A percentile compares a stretch with the other conserved stretches of the same genome.
These are phyloP conservation scores for Candida sanyiensis DNA, from an alignment of 805 yeast species.

Conservation along the genomic window DNA sequence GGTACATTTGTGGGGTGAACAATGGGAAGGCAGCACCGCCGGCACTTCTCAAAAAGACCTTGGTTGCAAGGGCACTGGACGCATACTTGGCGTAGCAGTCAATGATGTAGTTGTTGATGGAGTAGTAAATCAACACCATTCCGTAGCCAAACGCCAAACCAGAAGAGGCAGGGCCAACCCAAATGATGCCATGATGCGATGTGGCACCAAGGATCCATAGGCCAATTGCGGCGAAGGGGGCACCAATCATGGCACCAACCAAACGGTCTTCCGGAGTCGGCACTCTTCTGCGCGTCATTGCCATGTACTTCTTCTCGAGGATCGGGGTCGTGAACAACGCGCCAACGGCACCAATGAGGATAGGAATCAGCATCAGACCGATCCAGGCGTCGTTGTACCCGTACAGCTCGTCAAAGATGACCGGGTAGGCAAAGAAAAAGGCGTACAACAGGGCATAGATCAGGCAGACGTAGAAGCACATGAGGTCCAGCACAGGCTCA, in stretches of 20 bases:
- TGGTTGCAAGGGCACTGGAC: slow-evolving; percentile 76
- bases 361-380: slow-evolving; percentile 88
- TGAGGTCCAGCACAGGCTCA: slow-evolving; percentile 80
- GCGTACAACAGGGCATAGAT: slow-evolving; percentile 89
- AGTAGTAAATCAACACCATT: slow-evolving; percentile 68
- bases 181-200: slow-evolving; percentile 58
- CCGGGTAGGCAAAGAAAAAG: slow-evolving; percentile 93
- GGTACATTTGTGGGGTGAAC: slow-evolving; percentile 77
- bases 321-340: slow-evolving; percentile 74
- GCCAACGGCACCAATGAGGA: slow-evolving; percentile 75
- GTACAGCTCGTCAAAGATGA: slow-evolving; percentile 71
- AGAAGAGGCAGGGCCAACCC: slow-evolving; percentile 76
- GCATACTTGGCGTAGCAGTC: slow-evolving; percentile 83
- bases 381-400: slow-evolving; percentile 71
- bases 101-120: slow-evolving; percentile 78
- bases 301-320: slow-evolving; percentile 57
- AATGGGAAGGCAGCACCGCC: slow-evolving; percentile 87
- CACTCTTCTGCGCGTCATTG: slow-evolving; percentile 44
- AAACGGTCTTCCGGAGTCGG: slow-evolving; percentile 79
- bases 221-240: slow-evolving; percentile 78
- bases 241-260: slow-evolving; percentile 75
- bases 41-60: slow-evolving; percentile 72
- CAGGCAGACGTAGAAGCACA: slow-evolving; percentile 82
- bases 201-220: slow-evolving; percentile 80
- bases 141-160: slow-evolving; percentile 81